Conservation (phyloP, 2,329 filamentous ascomycete genomes). For the Aspergillus sp. region DNA sequence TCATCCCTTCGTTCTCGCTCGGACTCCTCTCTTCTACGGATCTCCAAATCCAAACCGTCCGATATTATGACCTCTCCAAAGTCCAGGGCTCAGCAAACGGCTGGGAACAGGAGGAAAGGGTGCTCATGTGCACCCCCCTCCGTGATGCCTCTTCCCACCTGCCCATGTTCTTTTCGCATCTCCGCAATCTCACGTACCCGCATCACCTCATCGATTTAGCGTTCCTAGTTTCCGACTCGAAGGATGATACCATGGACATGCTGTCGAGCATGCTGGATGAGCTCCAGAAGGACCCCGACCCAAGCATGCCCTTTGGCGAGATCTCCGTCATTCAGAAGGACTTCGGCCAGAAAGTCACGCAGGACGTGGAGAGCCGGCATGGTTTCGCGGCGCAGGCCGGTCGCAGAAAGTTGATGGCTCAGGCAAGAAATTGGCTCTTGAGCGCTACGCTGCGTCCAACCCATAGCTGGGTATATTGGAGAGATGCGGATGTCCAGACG, state of each 20-base stretch:
- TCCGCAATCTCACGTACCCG: conserved; percentile 94
- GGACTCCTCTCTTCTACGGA: conserved; percentile 68
- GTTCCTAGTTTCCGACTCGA: conserved; percentile 95
- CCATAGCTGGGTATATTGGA: conserved; percentile 99
- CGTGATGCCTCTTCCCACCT: conserved; percentile 90
- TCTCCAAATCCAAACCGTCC: conserved; percentile 85
- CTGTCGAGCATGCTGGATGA: conserved; percentile 72
- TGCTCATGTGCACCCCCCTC: conserved; percentile 89
- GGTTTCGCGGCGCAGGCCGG: conserved; percentile 95
- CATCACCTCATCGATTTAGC: conserved; percentile 95
- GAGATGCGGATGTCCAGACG: conserved; percentile 97
- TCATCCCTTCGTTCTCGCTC: conserved; percentile 63
- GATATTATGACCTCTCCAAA: conserved; percentile 92
- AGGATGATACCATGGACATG: conserved; percentile 79
- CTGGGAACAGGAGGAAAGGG: conserved; percentile 95
- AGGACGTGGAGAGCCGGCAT: conserved; percentile 95
- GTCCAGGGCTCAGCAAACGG: conserved; percentile 88
- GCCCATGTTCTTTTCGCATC: conserved; percentile 97
- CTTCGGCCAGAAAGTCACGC: conserved; percentile 95
- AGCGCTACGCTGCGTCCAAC: conserved; percentile 90
- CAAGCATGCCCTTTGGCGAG: conserved; percentile 83
- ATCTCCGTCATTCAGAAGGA: conserved; percentile 98
- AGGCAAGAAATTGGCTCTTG: conserved; percentile 94
- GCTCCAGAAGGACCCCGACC: conserved; percentile 76
- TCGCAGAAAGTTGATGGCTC: conserved; percentile 93